These are phyloP conservation scores for Populus nigra DNA, from an alignment of 345 rosid species.

Conservation along the genomic window DNA sequence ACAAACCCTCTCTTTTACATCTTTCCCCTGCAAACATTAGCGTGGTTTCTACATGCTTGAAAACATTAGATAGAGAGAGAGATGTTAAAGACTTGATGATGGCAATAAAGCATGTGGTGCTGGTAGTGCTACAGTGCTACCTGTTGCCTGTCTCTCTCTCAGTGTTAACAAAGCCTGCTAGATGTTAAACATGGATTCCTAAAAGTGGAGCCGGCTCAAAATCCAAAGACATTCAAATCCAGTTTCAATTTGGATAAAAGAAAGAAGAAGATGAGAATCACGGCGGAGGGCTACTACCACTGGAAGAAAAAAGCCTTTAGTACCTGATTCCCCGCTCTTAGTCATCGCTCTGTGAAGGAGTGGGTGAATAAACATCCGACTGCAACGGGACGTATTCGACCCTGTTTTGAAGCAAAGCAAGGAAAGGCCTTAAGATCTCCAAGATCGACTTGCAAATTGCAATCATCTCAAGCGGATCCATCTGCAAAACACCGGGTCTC, in stretches of 20 bases:
- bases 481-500: slow-evolving; percentile 24
- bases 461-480: slow-evolving; percentile 28
- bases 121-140: not conserved
- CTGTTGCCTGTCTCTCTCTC: slow-evolving; percentile 10
- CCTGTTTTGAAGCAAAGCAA: too few relatives aligned
- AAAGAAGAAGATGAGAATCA: too few relatives aligned
- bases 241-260: too few relatives aligned
- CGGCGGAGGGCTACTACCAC: too few relatives aligned
- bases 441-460: slow-evolving; percentile 25
- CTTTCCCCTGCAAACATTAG: not conserved
- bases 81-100: not conserved
- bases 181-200: too few relatives aligned
- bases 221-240: not conserved
- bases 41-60: not conserved
- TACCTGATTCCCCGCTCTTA: too few relatives aligned
- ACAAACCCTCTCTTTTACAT: not conserved
- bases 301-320: too few relatives aligned
- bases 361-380: too few relatives aligned
- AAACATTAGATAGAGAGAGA: not conserved
- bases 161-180: too few relatives aligned
- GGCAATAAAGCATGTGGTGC: slow-evolving; percentile 6
- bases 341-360: too few relatives aligned
- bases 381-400: too few relatives aligned
- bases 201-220: not conserved
- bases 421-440: slow-evolving; percentile 40